Conservation (phyloP, 2,329 filamentous ascomycete genomes). For the Talaromyces sp. region DNA sequence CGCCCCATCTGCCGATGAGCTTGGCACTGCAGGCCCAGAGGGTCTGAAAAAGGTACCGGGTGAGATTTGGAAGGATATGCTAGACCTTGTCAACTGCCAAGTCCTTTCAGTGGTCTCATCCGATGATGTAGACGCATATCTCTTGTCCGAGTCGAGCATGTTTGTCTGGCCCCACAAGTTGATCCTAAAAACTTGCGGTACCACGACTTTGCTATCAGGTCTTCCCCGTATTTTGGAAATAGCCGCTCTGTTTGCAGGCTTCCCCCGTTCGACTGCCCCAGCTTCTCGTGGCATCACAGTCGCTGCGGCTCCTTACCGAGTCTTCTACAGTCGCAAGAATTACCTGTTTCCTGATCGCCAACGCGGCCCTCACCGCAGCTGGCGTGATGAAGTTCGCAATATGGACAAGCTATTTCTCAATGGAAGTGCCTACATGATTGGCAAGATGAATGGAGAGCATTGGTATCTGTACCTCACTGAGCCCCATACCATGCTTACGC, state of each 20-base stretch:
- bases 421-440: slow-evolving; percentile 98
- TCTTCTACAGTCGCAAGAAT: slow-evolving; percentile 99
- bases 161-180: slow-evolving; percentile 99
- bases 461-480: slow-evolving; percentile 98
- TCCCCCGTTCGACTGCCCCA: slow-evolving; percentile 74
- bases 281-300: slow-evolving; percentile 68
- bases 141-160: slow-evolving; percentile 99
- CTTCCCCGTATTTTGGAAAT: slow-evolving; percentile 91
- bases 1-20: slow-evolving; percentile 71
- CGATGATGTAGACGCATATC: slow-evolving; percentile 91
- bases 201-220: slow-evolving; percentile 87
- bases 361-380: slow-evolving; percentile 91
- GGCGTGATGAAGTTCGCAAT: slow-evolving; percentile 92
- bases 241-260: slow-evolving; percentile 84
- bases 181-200: slow-evolving; percentile 97
- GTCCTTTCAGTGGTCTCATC: slow-evolving; percentile 92
- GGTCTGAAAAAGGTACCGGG: slow-evolving; percentile 84
- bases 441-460: slow-evolving; percentile 99
- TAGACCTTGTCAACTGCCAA: slow-evolving; percentile 98
- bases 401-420: slow-evolving; percentile 89
- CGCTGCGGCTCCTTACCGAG: slow-evolving; percentile 85
- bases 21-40: slow-evolving; percentile 68
- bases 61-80: slow-evolving; percentile 92
- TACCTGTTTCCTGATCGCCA: slow-evolving; percentile 95
- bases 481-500: slow-evolving; percentile 76